A percentile compares a stretch with the other conserved stretches of the same genome.
Evolutionary conservation across 108 stramenopile species (phyloP).

Genomic region (Fistulifera pelliculosa): DNA sequence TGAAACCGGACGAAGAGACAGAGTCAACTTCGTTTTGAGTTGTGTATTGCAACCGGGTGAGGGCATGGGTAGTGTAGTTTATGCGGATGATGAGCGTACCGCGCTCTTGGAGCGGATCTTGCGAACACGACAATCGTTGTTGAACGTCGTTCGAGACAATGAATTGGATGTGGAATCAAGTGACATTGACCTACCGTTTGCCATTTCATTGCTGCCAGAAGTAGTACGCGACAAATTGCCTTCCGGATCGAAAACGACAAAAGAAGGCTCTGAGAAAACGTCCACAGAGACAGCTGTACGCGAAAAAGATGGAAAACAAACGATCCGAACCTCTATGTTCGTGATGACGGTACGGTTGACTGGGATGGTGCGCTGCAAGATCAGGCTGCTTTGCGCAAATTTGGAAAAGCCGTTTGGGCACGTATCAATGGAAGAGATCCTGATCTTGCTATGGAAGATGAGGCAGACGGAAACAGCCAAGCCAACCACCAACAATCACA

Average conservation of each 20-base stretch:
- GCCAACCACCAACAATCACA: neutral
- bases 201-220: conserved; percentile 14
- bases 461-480: conserved; percentile 16
- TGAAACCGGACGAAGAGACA: conserved; percentile 1
- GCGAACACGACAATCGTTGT: conserved; percentile 16
- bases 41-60: conserved; percentile 1
- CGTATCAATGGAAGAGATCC: conserved; percentile 92
- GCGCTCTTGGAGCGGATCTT: conserved; percentile 40
- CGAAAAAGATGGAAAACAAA: conserved; percentile 1
- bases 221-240: conserved; percentile 23
- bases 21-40: neutral
- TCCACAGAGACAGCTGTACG: neutral
- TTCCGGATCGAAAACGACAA: neutral
- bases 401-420: conserved; percentile 87
- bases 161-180: conserved; percentile 7
- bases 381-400: conserved; percentile 79
- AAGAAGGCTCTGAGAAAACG: too few relatives aligned
- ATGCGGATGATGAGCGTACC: conserved; percentile 49
- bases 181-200: conserved; percentile 10
- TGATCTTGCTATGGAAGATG: conserved; percentile 25
- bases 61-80: conserved; percentile 68
- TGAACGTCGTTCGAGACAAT: conserved; percentile 17
- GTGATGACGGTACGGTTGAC: conserved; percentile 95
- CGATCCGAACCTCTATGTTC: conserved; percentile 81
- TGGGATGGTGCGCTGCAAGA: conserved; percentile 97